Evolutionary conservation across 2,329 filamentous ascomycete species (phyloP).

Genomic region (Alternaria dauci): DNA sequence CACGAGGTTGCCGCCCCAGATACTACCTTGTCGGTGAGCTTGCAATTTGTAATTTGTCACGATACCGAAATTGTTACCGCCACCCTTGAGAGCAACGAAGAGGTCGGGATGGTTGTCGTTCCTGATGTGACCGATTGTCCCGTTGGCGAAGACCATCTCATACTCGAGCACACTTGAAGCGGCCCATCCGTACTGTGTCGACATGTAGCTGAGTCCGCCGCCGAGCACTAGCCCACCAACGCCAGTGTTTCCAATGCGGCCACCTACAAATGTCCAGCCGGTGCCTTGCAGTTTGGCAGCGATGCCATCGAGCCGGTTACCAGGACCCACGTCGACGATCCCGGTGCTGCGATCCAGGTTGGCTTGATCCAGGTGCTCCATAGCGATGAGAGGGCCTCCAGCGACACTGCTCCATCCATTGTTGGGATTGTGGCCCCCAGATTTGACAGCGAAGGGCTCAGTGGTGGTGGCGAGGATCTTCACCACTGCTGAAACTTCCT

Average conservation of each 20-base stretch:
- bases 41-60: constrained; percentile 45
- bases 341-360: constrained; percentile 33
- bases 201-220: constrained; percentile 50
- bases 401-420: constrained; percentile 58
- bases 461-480: constrained; percentile 54
- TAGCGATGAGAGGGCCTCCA: constrained; percentile 55
- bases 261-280: constrained; percentile 55
- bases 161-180: constrained; percentile 54
- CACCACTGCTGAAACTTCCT: constrained; percentile 64
- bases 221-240: constrained; percentile 59
- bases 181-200: constrained; percentile 57
- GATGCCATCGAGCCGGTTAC: constrained; percentile 48
- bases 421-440: constrained; percentile 60
- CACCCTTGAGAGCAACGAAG: constrained; percentile 51
- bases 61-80: constrained; percentile 52
- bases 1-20: constrained; percentile 60
- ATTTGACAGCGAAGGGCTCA: constrained; percentile 48
- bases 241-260: constrained; percentile 58
- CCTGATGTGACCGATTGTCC: constrained; percentile 43
- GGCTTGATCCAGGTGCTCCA: constrained; percentile 45
- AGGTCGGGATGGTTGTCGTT: constrained; percentile 43
- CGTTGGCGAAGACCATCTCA: constrained; percentile 59
- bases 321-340: constrained; percentile 42
- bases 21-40: constrained; percentile 31
- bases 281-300: constrained; percentile 50